These are phyloP conservation scores for Aureobasidium sp. DNA, from an alignment of 2,329 filamentous ascomycete genomes.

Conservation along the genomic window DNA sequence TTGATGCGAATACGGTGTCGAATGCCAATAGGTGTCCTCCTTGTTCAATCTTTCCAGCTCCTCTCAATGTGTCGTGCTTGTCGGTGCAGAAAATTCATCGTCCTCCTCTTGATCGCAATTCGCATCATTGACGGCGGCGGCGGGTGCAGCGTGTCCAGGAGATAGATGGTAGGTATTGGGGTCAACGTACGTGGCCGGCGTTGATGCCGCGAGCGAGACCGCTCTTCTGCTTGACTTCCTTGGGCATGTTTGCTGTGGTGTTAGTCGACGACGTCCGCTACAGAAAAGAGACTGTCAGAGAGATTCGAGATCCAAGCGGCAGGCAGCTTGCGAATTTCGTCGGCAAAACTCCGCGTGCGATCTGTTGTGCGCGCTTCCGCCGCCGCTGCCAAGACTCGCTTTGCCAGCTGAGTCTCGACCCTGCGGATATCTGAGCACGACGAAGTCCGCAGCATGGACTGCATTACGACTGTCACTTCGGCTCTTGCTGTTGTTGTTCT, in stretches of 20 bases:
- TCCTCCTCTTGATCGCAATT: slow-evolving; percentile 28
- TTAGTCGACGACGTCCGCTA: slow-evolving; percentile 17
- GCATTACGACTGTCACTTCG: background rate
- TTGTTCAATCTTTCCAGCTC: background rate
- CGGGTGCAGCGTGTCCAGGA: slow-evolving; percentile 8
- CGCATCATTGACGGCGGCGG: slow-evolving; percentile 21
- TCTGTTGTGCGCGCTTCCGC: background rate
- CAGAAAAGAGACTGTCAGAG: background rate
- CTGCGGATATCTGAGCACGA: background rate
- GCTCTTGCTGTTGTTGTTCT: background rate
- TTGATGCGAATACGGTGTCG: background rate
- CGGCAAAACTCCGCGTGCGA: slow-evolving; percentile 16
- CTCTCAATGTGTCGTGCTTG: background rate
- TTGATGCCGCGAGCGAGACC: slow-evolving; percentile 56
- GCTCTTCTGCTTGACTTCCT: slow-evolving; percentile 49
- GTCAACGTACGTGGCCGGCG: slow-evolving; percentile 57
- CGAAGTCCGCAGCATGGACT: background rate
- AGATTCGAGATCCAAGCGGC: background rate
- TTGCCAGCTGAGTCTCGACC: slow-evolving; percentile 16
- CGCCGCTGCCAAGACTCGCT: slow-evolving; percentile 19
- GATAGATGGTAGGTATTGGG: slow-evolving; percentile 15
- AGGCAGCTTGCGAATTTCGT: slow-evolving; percentile 2
- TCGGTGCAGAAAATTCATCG: background rate
- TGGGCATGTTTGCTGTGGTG: slow-evolving; percentile 36
- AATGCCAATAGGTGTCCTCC: background rate